A percentile compares a stretch with the other conserved stretches of the same genome.
phyloP scores from a whole-genome alignment of 306 rosid genomes.

The Vigna hirtella region DNA sequence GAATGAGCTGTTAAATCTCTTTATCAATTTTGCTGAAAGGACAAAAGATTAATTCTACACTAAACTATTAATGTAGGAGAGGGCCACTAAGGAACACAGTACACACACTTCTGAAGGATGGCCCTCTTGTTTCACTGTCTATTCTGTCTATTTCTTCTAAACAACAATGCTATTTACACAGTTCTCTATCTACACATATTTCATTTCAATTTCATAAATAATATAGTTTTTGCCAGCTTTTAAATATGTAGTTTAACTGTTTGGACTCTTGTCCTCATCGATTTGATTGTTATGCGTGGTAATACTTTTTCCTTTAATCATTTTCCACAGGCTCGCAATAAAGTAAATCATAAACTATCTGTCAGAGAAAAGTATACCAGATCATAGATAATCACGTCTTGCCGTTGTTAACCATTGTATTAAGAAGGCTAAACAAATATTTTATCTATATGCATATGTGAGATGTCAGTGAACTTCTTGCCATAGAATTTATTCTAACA shows the following conservation, averaged over 20 bases:
- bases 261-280: neutral
- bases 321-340: neutral
- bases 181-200: too few relatives aligned
- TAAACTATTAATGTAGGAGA: slow-evolving; percentile 17
- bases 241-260: neutral
- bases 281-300: slow-evolving; percentile 1
- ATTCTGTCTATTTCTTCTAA: slow-evolving; percentile 4
- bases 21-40: slow-evolving; percentile 34
- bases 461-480: too few relatives aligned
- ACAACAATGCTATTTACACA: neutral
- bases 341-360: neutral
- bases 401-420: too few relatives aligned
- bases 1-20: slow-evolving; percentile 38
- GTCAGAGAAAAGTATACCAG: too few relatives aligned
- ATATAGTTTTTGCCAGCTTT: neutral
- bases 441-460: neutral
- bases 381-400: too few relatives aligned
- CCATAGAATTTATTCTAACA: too few relatives aligned
- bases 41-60: slow-evolving; percentile 30
- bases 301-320: neutral
- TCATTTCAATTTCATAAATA: neutral
- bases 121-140: neutral
- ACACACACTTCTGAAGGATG: slow-evolving; percentile 10
- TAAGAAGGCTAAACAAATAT: too few relatives aligned
- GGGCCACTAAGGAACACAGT: slow-evolving; percentile 1